Evolutionary conservation across 139 green algal genomes (phyloP).

Genomic region (Asterochloris erici): DNA sequence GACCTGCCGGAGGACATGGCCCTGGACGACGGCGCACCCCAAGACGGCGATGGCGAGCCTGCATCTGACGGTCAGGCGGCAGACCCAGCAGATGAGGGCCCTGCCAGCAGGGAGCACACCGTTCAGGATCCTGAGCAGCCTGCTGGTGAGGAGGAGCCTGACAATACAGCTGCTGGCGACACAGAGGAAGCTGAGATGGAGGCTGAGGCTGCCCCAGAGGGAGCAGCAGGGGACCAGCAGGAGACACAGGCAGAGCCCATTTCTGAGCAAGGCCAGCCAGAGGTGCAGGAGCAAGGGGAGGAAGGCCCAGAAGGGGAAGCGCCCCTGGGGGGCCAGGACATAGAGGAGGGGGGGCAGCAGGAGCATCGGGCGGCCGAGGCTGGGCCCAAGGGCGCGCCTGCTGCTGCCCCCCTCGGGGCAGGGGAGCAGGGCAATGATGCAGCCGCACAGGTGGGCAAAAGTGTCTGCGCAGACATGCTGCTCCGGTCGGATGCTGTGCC

Average conservation of each 20-base stretch:
- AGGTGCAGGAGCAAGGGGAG: conserved; percentile 15
- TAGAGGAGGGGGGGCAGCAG: conserved; percentile 15
- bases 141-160: background rate
- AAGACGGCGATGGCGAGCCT: too few relatives aligned
- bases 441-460: too few relatives aligned
- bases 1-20: conserved; percentile 79
- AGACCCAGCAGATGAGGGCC: too few relatives aligned
- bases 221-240: conserved; percentile 5
- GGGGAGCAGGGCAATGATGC: too few relatives aligned
- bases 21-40: conserved; percentile 54
- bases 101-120: too few relatives aligned
- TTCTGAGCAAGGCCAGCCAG: conserved; percentile 1
- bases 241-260: background rate
- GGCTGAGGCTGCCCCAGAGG: background rate
- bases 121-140: background rate
- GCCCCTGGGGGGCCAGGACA: conserved; percentile 15
- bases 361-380: conserved; percentile 32
- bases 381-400: conserved; percentile 48
- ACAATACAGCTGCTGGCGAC: conserved; percentile 3
- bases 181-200: background rate
- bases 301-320: conserved; percentile 10
- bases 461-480: too few relatives aligned
- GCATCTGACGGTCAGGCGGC: too few relatives aligned
- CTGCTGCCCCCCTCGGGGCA: conserved; percentile 15
- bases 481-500: too few relatives aligned